Percentiles rank a stretch among this genome's conserved stretches.
Conservation (phyloP, 352 stramenopile genomes). For the Peronospora belbahrii region DNA sequence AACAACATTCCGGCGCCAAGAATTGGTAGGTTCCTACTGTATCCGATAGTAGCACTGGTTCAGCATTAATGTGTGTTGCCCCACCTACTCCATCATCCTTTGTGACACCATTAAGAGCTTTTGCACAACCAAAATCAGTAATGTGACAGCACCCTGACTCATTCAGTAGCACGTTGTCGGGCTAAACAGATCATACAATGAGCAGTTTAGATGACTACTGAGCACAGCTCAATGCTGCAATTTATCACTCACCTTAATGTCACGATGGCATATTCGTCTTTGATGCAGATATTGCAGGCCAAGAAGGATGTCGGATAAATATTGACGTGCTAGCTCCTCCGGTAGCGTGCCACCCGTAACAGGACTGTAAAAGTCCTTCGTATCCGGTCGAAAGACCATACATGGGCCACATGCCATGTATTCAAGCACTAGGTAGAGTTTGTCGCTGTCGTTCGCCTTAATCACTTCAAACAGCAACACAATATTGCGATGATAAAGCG, state of each 20-base stretch:
- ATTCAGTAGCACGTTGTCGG: slow-evolving; percentile 85
- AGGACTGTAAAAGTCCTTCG: slow-evolving; percentile 63
- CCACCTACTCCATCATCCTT: background rate
- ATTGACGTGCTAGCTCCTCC: slow-evolving; percentile 53
- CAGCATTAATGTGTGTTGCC: background rate
- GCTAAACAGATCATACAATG: slow-evolving; percentile 21
- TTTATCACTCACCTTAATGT: slow-evolving; percentile 67
- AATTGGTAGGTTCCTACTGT: slow-evolving; percentile 89
- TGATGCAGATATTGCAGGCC: slow-evolving; percentile 77
- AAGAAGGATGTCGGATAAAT: slow-evolving; percentile 67
- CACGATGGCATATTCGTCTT: slow-evolving; percentile 74
- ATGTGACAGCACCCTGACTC: slow-evolving; percentile 71
- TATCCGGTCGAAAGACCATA: slow-evolving; percentile 68
- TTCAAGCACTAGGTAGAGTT: slow-evolving; percentile 84
- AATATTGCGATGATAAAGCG: slow-evolving; percentile 86
- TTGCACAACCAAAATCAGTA: slow-evolving; percentile 84
- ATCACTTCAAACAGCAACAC: slow-evolving; percentile 89
- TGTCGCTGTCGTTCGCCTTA: slow-evolving; percentile 64
- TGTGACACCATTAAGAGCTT: slow-evolving; percentile 11
- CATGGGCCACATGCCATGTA: slow-evolving; percentile 76
- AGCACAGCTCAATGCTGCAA: background rate
- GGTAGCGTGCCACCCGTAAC: slow-evolving; percentile 42
- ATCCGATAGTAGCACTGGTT: slow-evolving; percentile 43
- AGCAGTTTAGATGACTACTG: background rate
- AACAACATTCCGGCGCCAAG: slow-evolving; percentile 82